Conservation (phyloP, 306 rosid species). For the Rubus parviflorus region DNA sequence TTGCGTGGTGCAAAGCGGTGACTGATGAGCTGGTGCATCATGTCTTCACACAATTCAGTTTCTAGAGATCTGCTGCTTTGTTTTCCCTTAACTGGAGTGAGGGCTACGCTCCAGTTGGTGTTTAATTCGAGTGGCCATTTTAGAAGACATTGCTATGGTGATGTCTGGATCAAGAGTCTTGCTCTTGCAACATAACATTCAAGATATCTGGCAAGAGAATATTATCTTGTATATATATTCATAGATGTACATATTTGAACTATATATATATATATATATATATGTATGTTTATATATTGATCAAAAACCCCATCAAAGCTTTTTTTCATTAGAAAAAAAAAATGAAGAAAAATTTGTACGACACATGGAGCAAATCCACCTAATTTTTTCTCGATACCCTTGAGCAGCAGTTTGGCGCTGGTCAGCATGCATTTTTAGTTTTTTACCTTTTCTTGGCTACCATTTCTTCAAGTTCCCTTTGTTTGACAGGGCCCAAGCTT, state of each 20-base stretch:
- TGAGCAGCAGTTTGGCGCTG: background rate
- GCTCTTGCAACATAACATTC: background rate
- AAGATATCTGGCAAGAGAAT: background rate
- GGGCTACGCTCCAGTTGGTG: background rate
- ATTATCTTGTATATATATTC: background rate
- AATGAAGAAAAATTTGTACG: background rate
- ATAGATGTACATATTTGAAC: too few species aligned
- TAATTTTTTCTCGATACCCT: background rate
- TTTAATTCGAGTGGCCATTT: background rate
- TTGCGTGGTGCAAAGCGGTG: background rate
- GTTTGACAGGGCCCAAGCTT: constrained; percentile 68
- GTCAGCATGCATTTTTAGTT: background rate
- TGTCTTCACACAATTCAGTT: background rate
- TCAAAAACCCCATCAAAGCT: background rate
- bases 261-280: background rate
- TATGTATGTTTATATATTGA: background rate
- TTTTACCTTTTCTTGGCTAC: background rate
- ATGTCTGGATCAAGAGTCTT: background rate
- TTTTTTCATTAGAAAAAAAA: background rate
- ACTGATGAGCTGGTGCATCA: background rate
- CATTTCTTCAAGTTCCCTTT: constrained; percentile 6
- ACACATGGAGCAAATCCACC: background rate
- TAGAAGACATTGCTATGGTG: background rate
- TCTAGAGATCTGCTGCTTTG: background rate
- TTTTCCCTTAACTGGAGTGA: background rate